Evolutionary conservation across 169 alveolate genomes (phyloP), one percentile per base, ranked within the genome.

Genomic region (Cardiosporidium cionae): DNA sequence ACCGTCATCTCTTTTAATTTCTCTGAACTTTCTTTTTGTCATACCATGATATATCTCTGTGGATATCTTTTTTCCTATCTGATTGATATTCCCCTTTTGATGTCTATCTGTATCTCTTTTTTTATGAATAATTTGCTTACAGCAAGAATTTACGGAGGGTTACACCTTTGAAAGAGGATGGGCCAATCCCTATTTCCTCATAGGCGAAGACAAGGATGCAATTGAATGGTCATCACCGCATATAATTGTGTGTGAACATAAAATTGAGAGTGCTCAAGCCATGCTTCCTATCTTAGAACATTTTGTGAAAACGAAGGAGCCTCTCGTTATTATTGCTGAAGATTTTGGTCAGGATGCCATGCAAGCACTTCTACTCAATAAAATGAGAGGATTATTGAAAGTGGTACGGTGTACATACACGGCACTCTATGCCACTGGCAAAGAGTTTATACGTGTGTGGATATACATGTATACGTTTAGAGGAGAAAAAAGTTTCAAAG

Each of bases 61-160:
- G n/a, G n/a, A n/a, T n/a, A n/a, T n/a, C n/a, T n/a, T n/a, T n/a
- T n/a, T n/a, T n/a, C n/a, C n/a, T n/a, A n/a, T n/a, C n/a, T n/a
- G n/a, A n/a, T n/a, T n/a, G n/a, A n/a, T n/a, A n/a, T n/a, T n/a
- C n/a, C n/a, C n/a, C n/a, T n/a, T n/a, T n/a, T n/a, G n/a, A n/a
- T n/a, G n/a, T n/a, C n/a, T n/a, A n/a, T n/a, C n/a, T n/a, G n/a
- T n/a, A n/a, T n/a, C n/a, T n/a, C n/a, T n/a, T n/a, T n/a, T n/a
- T n/a, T n/a, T n/a, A n/a, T n/a, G n/a, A n/a, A n/a, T n/a, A n/a
- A n/a, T 16, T 32, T 22, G n/a, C 35, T 37, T 69, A 65, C 78
- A 89, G 78, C 81, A 89, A 35, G 95, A 91, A 44, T 89, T 87
- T 77, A 87, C 94, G 1, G 94, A 91, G 70, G 96, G 96, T 0